Conservation (phyloP, 2,329 filamentous ascomycete genomes). For the Fusarium floridanum region DNA sequence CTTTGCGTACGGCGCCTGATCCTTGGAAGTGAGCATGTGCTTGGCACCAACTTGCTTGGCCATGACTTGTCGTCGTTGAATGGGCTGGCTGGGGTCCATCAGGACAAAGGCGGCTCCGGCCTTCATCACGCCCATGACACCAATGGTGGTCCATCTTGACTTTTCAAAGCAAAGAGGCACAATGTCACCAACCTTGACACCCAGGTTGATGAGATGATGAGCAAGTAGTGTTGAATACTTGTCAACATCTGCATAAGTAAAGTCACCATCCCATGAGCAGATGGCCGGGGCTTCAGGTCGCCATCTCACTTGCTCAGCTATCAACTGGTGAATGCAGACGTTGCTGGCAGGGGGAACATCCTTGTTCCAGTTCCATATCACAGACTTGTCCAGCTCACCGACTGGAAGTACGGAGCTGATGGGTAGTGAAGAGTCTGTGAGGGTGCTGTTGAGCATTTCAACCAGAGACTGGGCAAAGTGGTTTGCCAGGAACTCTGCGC, state of each 20-base stretch:
- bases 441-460: conserved; percentile 43
- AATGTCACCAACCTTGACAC: conserved; percentile 43
- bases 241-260: conserved; percentile 47
- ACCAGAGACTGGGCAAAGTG: conserved; percentile 40
- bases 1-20: conserved; percentile 28
- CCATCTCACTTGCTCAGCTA: conserved; percentile 41
- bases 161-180: conserved; percentile 52
- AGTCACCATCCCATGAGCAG: conserved; percentile 49
- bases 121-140: conserved; percentile 50
- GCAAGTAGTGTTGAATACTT: conserved; percentile 42
- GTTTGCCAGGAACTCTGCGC: conserved; percentile 42
- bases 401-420: conserved; percentile 35
- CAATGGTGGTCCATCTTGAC: conserved; percentile 48
- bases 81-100: conserved; percentile 47
- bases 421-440: conserved; percentile 16
- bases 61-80: conserved; percentile 42
- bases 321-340: conserved; percentile 43
- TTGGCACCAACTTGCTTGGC: conserved; percentile 35
- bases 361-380: conserved; percentile 45
- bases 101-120: conserved; percentile 51
- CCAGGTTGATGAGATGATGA: conserved; percentile 34
- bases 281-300: conserved; percentile 45
- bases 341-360: conserved; percentile 32
- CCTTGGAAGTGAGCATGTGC: conserved; percentile 38
- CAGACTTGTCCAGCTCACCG: conserved; percentile 36